phyloP scores from a whole-genome alignment of 1,284 basidiomycete genomes.

The Marasmius oreades region DNA sequence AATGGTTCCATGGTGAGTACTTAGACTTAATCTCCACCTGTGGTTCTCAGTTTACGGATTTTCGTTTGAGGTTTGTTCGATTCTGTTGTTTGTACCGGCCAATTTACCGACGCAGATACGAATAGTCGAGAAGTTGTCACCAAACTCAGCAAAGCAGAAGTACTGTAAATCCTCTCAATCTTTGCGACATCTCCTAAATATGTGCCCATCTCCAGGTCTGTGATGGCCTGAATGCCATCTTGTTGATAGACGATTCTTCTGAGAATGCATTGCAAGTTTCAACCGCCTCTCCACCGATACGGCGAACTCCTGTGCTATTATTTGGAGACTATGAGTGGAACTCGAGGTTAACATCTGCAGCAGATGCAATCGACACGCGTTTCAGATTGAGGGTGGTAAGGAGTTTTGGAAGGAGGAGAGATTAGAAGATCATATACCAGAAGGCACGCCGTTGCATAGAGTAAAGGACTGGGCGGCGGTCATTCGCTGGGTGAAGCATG shows the following conservation, averaged over 20 bases:
- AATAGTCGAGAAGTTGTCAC: slow-evolving; percentile 47
- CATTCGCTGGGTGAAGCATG: slow-evolving; percentile 42
- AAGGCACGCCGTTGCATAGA: slow-evolving; percentile 41
- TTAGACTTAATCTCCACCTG: neutral
- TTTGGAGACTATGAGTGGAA: slow-evolving; percentile 83
- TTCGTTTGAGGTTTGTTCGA: slow-evolving; percentile 49
- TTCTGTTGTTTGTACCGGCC: slow-evolving; percentile 72
- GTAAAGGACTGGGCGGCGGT: slow-evolving; percentile 57
- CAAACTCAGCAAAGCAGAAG: slow-evolving; percentile 68
- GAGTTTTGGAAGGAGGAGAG: slow-evolving; percentile 59
- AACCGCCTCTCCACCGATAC: slow-evolving; percentile 21
- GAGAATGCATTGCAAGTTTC: slow-evolving; percentile 71
- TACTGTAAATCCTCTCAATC: slow-evolving; percentile 23
- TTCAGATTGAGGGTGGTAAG: slow-evolving; percentile 43
- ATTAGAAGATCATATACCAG: slow-evolving; percentile 34
- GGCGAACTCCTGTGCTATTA: slow-evolving; percentile 55
- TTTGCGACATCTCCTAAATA: neutral
- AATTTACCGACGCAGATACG: slow-evolving; percentile 56
- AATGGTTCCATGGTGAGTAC: slow-evolving; percentile 56
- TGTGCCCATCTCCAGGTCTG: slow-evolving; percentile 46
- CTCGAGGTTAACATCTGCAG: slow-evolving; percentile 42
- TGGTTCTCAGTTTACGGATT: neutral
- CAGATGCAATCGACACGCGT: slow-evolving; percentile 46
- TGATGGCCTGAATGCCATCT: slow-evolving; percentile 52
- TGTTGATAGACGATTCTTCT: slow-evolving; percentile 76